Conservation (phyloP, 2,329 filamentous ascomycete species). For the Fusarium pseudoanthophilum region DNA sequence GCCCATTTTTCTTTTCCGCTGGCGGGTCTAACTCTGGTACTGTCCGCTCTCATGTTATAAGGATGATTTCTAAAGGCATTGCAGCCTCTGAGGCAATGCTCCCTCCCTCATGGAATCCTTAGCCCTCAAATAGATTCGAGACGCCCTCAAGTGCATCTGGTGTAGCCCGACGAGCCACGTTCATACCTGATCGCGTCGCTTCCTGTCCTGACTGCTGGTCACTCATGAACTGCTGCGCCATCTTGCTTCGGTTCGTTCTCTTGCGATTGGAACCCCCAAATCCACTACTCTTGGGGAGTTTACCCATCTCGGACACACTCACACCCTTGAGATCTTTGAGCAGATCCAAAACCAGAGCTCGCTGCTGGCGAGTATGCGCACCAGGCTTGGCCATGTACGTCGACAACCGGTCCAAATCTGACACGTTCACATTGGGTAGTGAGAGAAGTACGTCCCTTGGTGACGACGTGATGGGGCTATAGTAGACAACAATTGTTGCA, state of each 20-base stretch:
- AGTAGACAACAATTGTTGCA: constrained; percentile 83
- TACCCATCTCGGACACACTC: constrained; percentile 92
- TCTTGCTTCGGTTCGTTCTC: constrained; percentile 53
- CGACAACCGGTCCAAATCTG: constrained; percentile 73
- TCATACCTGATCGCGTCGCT: constrained; percentile 44
- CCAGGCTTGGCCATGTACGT: constrained; percentile 67
- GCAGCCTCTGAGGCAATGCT: background rate
- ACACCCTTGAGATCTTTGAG: constrained; percentile 89
- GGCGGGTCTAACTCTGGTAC: constrained; percentile 2
- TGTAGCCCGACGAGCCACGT: constrained; percentile 50
- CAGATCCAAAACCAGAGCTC: constrained; percentile 83
- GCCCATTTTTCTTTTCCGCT: constrained; percentile 22
- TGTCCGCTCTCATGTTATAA: constrained; percentile 6
- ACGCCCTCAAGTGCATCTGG: constrained; percentile 66
- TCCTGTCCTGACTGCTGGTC: constrained; percentile 52
- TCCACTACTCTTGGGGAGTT: constrained; percentile 69
- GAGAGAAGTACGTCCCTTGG: constrained; percentile 81
- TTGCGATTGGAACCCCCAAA: constrained; percentile 46
- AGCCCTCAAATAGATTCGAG: constrained; percentile 61
- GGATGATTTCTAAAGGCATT: background rate
- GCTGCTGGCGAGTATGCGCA: constrained; percentile 77
- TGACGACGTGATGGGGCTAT: constrained; percentile 74
- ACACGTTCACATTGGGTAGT: constrained; percentile 78
- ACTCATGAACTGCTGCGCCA: constrained; percentile 75
- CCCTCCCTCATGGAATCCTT: background rate